Base-by-base conservation (phyloP, 2,329 filamentous ascomycete genomes). In the Fusarium sp. region DNA sequence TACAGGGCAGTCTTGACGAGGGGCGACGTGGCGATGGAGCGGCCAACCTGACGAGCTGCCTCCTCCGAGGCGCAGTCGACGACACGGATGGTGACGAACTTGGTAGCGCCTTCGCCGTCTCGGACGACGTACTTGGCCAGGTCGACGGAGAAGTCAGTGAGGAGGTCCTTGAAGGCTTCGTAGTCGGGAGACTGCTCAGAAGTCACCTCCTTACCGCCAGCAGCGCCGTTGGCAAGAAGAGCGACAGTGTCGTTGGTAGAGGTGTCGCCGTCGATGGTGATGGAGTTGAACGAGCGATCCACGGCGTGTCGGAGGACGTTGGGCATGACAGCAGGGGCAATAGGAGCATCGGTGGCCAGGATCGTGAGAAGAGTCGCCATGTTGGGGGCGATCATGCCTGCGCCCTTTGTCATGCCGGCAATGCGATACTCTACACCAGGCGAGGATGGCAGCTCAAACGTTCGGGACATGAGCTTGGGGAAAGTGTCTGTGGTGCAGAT, bases 401-500 rank as follows among this genome's bases (percentile, higher is more conserved):
- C 95, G 54, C 95, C 95, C 81, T 99, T 99, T 72, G 94, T 96
- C 87, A 96, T 96, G 69, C 95, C 95, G 11, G 92, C 93, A 45
- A 99, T 90, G 69, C 86, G 85, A 79, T 97, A 99, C 75, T 90
- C 88, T 45, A 87, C 81, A 15, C 83, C 83, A 0, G 91, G 87
- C 5, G 91, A 91, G 2, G 91, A 93, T 5, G 95, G 93, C 29
- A 99, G 86, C 26, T 83, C 88, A 78, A 98, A 99, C 12, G 88
- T 87, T 68, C 85, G 88, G 19, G 93, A 97, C 69, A 94, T 83
- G 64, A 99, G 88, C 80, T 99, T 99, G 57, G 95, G 95, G 77
- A 99, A 99, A 4, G 95, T 98, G 78, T 99, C 95, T 13, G 95
- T 99, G 11, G 95, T 99, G 83, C 94, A 97, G 74, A 99, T 98